These are phyloP conservation scores for Pichia sp. DNA, from an alignment of 1,139 yeast species.

Conservation along the genomic window DNA sequence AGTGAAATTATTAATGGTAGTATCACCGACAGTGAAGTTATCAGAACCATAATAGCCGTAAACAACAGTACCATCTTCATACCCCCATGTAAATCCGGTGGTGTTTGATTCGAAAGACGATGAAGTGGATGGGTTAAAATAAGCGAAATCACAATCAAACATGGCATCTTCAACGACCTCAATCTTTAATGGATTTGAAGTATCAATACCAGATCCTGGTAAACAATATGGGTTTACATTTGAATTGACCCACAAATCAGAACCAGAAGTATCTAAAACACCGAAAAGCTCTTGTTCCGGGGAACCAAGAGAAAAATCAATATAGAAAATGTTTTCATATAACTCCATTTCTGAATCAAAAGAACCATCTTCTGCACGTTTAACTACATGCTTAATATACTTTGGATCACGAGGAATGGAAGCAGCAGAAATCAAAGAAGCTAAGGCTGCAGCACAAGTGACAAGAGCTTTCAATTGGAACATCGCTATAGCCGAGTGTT, in stretches of 20 bases:
- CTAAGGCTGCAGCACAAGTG: background rate
- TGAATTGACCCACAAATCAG: constrained; percentile 47
- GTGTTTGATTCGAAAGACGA: constrained; percentile 40
- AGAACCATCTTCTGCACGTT: background rate
- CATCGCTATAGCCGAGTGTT: too few relatives aligned
- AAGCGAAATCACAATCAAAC: background rate
- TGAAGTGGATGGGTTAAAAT: constrained; percentile 30
- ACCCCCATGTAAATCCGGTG: constrained; percentile 41
- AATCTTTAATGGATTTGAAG: constrained; percentile 4
- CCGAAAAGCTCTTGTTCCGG: constrained; percentile 43
- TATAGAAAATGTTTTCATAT: constrained; percentile 11
- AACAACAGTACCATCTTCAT: constrained; percentile 55
- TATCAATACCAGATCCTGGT: background rate
- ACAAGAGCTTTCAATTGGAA: constrained; percentile 2
- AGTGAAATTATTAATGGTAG: constrained; percentile 36
- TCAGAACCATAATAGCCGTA: constrained; percentile 57
- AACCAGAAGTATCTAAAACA: constrained; percentile 41
- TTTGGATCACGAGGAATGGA: background rate
- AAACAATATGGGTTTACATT: constrained; percentile 2
- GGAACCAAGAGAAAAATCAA: constrained; percentile 44
- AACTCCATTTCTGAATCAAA: background rate
- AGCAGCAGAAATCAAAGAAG: background rate
- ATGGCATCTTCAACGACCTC: background rate
- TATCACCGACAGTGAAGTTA: constrained; percentile 34
- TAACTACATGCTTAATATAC: background rate